Conservation (phyloP, 495 filamentous ascomycete genomes). For the Astrocystis sublimbata region DNA sequence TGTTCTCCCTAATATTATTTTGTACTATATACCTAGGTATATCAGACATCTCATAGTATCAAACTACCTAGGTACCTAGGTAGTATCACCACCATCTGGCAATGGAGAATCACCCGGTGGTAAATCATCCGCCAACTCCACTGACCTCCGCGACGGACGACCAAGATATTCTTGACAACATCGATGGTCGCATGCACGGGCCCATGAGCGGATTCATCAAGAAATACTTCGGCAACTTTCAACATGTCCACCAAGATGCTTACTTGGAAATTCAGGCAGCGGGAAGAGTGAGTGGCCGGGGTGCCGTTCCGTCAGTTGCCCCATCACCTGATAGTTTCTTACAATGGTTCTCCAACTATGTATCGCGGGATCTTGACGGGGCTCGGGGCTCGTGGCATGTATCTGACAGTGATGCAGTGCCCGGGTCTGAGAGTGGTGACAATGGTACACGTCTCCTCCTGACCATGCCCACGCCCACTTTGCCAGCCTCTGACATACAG, state of each 20-base stretch:
- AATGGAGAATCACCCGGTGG: too few species aligned
- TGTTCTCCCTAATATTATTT: too few species aligned
- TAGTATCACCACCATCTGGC: too few species aligned
- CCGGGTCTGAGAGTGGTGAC: conserved; percentile 14
- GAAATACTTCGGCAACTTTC: conserved; percentile 28
- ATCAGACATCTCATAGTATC: too few species aligned
- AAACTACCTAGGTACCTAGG: too few species aligned
- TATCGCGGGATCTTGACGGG: conserved; percentile 22
- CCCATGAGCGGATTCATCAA: conserved; percentile 29
- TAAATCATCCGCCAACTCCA: conserved; percentile 9
- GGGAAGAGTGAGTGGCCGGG: conserved; percentile 17
- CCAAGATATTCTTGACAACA: conserved; percentile 32
- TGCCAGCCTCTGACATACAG: conserved; percentile 17
- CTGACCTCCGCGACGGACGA: conserved; percentile 11
- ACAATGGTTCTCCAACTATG: conserved; percentile 28
- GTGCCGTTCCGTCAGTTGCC: conserved; percentile 20
- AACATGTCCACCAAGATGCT: conserved; percentile 21
- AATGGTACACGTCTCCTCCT: conserved; percentile 24
- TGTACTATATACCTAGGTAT: too few species aligned
- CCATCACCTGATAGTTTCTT: conserved; percentile 24
- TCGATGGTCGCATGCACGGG: conserved; percentile 30
- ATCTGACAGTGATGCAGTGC: conserved; percentile 13
- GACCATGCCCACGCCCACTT: conserved; percentile 15
- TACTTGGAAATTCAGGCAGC: conserved; percentile 21
- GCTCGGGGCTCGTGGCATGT: conserved; percentile 29